Base-by-base conservation (phyloP, 2,329 filamentous ascomycete species). In the Fusarium citri region DNA sequence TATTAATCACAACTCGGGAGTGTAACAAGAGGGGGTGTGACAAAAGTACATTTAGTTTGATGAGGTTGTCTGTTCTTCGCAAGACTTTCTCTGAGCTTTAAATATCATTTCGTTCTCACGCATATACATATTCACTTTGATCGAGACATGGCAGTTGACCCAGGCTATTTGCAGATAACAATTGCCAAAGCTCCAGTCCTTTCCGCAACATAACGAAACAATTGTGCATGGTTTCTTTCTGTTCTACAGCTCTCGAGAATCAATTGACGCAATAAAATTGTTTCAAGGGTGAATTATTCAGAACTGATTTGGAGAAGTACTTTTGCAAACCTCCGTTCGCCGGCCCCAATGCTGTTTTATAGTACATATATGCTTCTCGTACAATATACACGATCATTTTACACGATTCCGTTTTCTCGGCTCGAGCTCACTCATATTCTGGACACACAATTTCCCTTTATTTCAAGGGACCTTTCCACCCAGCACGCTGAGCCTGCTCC, bases 401-500 rank as follows among this genome's bases (percentile, higher is more conserved):
- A 74, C 72, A 68, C 56, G 50, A 61, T 63, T 45, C 34, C 59
- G 63, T 25, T 46, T 46, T 43, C 55, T 63, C 30, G 26, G n/a
- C 45, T 20, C 57, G 31, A 3, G 42, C 40, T 59, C 45, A 54
- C 37, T 55, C 28, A 51, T 30, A 25, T 55, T 22, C 25, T 53
- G 55, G 37, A 47, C 41, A 41, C 31, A 49, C 50, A 45, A 16
- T 48, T 46, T 31, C 48, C 18, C 22, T 75, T 60, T 49, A 58
- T 51, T 62, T 51, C 49, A 66, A 18, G 63, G 74, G 43, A 18
- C 66, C 64, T 22, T 77, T 75, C 73, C 77, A 80, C 5, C 79
- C 80, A 14, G 77, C 76, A 25, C 77, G 70, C 63, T 72, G 75
- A 7, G 78, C 73, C 66, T 80, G 68, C 60, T 81, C 78, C 66